Conservation (phyloP, 306 rosid species). For the Vigna angularis region DNA sequence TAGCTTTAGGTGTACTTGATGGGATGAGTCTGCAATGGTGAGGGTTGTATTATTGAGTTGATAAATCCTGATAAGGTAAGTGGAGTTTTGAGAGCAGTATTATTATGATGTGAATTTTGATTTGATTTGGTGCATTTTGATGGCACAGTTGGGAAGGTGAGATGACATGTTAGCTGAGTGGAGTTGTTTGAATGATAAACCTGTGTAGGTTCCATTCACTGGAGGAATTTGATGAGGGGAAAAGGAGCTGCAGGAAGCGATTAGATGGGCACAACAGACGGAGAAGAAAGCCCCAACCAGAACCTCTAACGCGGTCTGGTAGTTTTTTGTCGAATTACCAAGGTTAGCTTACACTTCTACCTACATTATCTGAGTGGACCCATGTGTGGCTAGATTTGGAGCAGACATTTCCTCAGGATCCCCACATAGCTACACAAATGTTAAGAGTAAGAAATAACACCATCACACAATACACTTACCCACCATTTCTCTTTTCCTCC, state of each 20-base stretch:
- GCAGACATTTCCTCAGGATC: conserved; percentile 50
- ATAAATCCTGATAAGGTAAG: neutral
- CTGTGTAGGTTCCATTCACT: conserved; percentile 81
- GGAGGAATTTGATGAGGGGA: conserved; percentile 96
- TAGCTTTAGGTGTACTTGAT: conserved; percentile 10
- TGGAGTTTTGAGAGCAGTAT: neutral
- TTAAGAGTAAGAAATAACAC: conserved; percentile 47
- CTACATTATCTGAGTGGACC: conserved; percentile 47
- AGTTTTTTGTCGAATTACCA: conserved; percentile 64
- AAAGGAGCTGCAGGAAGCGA: conserved; percentile 95
- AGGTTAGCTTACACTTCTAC: conserved; percentile 60
- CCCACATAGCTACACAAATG: conserved; percentile 53
- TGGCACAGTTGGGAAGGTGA: neutral
- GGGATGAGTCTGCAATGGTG: conserved; percentile 6
- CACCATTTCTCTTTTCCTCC: conserved; percentile 40
- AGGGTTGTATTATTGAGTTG: neutral
- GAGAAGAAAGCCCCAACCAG: conserved; percentile 92
- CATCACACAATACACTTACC: conserved; percentile 34
- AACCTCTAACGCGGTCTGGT: conserved; percentile 58
- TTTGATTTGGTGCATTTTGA: neutral
- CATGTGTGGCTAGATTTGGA: conserved; percentile 51
- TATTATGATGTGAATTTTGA: neutral
- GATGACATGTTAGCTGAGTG: neutral
- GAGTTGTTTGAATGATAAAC: neutral
- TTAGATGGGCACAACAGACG: conserved; percentile 96